A percentile compares a stretch with the other conserved stretches of the same genome.
These are phyloP conservation scores for Lepraria neglecta DNA, from an alignment of 495 filamentous ascomycete genomes.

Conservation along the genomic window DNA sequence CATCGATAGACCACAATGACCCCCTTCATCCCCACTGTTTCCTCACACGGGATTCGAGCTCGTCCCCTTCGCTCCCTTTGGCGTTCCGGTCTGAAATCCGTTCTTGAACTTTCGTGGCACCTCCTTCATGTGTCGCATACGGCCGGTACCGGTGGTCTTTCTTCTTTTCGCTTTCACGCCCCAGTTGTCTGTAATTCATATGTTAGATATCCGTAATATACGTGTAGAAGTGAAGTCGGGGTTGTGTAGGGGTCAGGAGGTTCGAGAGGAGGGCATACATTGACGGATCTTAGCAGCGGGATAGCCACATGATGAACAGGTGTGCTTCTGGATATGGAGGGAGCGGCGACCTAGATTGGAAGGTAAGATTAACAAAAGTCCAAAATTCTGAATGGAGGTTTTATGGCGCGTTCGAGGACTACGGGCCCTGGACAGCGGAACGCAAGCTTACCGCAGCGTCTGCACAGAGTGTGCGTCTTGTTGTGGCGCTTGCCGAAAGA, in stretches of 20 bases:
- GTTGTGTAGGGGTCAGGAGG: neutral
- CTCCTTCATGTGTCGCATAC: constrained; percentile 84
- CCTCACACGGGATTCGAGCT: neutral
- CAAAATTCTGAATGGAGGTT: neutral
- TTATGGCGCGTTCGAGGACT: neutral
- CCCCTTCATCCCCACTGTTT: too few species aligned
- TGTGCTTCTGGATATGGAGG: constrained; percentile 99
- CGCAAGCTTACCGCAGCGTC: constrained; percentile 81
- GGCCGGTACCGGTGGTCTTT: constrained; percentile 96
- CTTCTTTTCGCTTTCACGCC: constrained; percentile 98
- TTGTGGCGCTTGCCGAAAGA: constrained; percentile 98
- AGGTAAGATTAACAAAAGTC: neutral
- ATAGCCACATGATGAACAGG: constrained; percentile 95
- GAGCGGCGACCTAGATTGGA: constrained; percentile 70
- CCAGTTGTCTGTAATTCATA: constrained; percentile 78
- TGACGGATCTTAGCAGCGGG: constrained; percentile 92
- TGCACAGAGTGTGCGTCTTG: constrained; percentile 98
- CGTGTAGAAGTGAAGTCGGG: neutral
- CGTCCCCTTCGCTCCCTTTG: constrained; percentile 71
- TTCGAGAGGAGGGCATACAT: constrained; percentile 60
- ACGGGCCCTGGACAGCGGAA: neutral
- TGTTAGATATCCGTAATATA: neutral
- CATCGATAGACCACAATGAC: too few species aligned
- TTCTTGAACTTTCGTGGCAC: constrained; percentile 89
- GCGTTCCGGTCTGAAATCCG: constrained; percentile 85